These are phyloP conservation scores for Eucalyptus rudis DNA, from an alignment of 345 rosid genomes.

Conservation along the genomic window DNA sequence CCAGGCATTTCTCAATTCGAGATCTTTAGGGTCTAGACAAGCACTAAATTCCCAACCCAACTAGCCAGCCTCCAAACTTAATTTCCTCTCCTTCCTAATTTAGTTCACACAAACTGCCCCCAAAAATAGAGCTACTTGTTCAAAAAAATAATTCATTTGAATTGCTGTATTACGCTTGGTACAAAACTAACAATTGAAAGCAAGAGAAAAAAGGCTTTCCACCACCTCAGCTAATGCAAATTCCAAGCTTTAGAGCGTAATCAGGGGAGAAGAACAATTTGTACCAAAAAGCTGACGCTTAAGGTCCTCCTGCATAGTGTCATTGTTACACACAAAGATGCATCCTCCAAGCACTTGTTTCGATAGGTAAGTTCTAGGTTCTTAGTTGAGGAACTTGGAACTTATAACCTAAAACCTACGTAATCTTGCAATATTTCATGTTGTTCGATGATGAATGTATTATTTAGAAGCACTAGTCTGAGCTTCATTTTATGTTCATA, in stretches of 20 bases:
- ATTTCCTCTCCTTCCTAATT: not conserved
- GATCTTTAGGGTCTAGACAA: not conserved
- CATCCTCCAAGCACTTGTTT: conserved; percentile 87
- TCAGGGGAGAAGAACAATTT: not conserved
- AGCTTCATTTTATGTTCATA: too few relatives aligned
- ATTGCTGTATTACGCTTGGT: not conserved
- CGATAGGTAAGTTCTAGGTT: too few relatives aligned
- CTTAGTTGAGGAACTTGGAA: too few relatives aligned
- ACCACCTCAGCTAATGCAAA: not conserved
- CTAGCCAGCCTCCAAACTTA: not conserved
- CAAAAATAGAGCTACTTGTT: not conserved
- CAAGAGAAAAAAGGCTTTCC: not conserved
- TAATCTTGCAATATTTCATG: too few relatives aligned
- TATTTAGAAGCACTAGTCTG: too few relatives aligned
- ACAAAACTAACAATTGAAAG: not conserved
- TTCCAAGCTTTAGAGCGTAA: not conserved
- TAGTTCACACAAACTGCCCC: not conserved
- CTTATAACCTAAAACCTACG: too few relatives aligned
- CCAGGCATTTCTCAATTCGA: not conserved
- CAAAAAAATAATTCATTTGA: not conserved
- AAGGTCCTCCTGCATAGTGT: conserved; percentile 97
- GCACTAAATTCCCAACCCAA: not conserved
- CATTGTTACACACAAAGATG: conserved; percentile 96
- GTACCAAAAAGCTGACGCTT: conserved; percentile 93
- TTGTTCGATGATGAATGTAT: too few relatives aligned